These are phyloP conservation scores for Helianthus tuberosus DNA, from an alignment of 129 eudicot genomes.

Conservation along the genomic window DNA sequence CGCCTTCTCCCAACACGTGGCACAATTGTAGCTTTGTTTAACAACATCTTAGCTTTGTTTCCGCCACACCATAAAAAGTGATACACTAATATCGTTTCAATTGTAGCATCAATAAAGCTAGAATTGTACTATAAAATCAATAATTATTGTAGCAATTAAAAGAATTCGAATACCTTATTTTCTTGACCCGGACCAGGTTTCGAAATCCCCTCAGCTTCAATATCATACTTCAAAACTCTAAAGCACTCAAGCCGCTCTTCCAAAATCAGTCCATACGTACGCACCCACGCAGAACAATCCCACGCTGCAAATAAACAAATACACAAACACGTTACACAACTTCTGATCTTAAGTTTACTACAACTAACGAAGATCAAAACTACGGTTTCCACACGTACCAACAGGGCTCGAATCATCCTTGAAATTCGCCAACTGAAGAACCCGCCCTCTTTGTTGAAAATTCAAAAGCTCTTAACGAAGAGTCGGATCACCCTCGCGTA, in stretches of 20 bases:
- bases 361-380: background rate
- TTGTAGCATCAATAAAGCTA: no score
- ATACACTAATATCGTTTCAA: no score
- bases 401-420: no score
- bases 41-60: no score
- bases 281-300: constrained; percentile 99
- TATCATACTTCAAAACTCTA: constrained; percentile 80
- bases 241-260: constrained; percentile 97
- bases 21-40: no score
- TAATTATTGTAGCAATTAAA: background rate
- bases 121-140: background rate
- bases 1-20: no score
- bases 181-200: constrained; percentile 78
- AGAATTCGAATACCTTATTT: constrained; percentile 54
- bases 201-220: constrained; percentile 87
- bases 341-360: background rate
- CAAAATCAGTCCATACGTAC: constrained; percentile 83
- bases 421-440: constrained; percentile 80
- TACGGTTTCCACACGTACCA: constrained; percentile 14
- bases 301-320: constrained; percentile 91
- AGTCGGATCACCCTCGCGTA: constrained; percentile 97
- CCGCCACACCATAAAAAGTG: no score
- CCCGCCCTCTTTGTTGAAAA: constrained; percentile 84
- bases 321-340: background rate
- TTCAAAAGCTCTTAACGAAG: constrained; percentile 85